Conservation (phyloP, 179 eudicot species). For the Amaranthus tricolor region DNA sequence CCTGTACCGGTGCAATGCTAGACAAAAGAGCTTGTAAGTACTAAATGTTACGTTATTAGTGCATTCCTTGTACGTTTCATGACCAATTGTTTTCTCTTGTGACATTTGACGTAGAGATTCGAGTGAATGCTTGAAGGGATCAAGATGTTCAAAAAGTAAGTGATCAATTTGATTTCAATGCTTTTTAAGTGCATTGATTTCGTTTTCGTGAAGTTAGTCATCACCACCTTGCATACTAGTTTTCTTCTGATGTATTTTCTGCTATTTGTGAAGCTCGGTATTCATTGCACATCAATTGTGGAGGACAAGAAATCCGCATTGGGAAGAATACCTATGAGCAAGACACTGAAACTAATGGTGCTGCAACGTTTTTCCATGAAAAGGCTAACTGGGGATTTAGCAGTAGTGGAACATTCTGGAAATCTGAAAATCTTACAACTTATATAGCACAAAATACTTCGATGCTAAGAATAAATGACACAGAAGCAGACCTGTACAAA, state of each 20-base stretch:
- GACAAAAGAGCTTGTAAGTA: conserved; percentile 26
- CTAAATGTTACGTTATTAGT: neutral
- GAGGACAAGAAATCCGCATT: conserved; percentile 20
- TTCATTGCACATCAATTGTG: conserved; percentile 30
- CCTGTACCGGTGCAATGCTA: conserved; percentile 21
- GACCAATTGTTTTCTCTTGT: neutral
- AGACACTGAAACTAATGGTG: conserved; percentile 18
- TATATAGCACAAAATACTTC: conserved; percentile 16
- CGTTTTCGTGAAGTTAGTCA: neutral
- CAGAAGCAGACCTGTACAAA: conserved; percentile 14
- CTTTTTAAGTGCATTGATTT: neutral
- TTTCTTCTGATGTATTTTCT: neutral
- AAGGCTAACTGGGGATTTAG: conserved; percentile 30
- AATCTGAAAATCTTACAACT: neutral
- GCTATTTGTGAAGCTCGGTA: conserved; percentile 17
- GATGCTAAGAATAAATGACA: conserved; percentile 7
- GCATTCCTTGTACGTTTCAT: neutral
- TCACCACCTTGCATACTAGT: too few species aligned
- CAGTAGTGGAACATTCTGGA: conserved; percentile 30
- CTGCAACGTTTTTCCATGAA: conserved; percentile 13
- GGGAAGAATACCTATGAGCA: conserved; percentile 22
- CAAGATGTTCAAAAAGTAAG: conserved; percentile 19
- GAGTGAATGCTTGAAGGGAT: conserved; percentile 17
- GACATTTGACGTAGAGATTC: conserved; percentile 20
- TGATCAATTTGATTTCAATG: neutral